Evolutionary conservation across 768 basidiomycete species (phyloP).

Genomic region (Podaxis mareebaensis): DNA sequence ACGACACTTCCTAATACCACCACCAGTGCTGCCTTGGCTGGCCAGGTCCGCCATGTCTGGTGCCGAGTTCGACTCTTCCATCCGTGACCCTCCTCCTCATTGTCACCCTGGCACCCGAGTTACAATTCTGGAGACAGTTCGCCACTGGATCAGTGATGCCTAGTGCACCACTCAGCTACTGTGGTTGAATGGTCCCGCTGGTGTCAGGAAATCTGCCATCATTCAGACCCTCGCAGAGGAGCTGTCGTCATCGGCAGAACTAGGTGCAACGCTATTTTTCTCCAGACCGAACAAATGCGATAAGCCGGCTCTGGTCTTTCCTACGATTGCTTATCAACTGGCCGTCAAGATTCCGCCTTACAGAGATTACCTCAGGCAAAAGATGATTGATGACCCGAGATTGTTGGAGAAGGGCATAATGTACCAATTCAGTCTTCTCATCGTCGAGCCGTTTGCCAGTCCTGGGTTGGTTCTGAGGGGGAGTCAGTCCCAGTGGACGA

Average conservation of each 20-base stretch:
- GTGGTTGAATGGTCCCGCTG: no score
- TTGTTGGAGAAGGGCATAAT: slow-evolving; percentile 1
- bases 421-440: background rate
- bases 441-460: background rate
- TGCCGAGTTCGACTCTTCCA: no score
- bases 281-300: background rate
- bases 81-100: background rate
- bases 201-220: no score
- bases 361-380: background rate
- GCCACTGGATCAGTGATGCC: no score
- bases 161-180: no score
- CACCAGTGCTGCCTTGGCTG: no score
- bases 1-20: no score
- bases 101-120: background rate
- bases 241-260: no score
- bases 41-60: no score
- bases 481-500: background rate
- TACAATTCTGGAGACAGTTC: no score
- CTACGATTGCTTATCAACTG: slow-evolving; percentile 6
- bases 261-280: no score
- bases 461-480: background rate
- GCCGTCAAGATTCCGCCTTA: slow-evolving; percentile 2
- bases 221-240: no score
- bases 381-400: background rate
- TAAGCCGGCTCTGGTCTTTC: background rate